Percentiles rank a stretch among this genome's conserved stretches.
Evolutionary conservation across 2,329 filamentous ascomycete genomes (phyloP).

Genomic region (Cordyceps sp.): DNA sequence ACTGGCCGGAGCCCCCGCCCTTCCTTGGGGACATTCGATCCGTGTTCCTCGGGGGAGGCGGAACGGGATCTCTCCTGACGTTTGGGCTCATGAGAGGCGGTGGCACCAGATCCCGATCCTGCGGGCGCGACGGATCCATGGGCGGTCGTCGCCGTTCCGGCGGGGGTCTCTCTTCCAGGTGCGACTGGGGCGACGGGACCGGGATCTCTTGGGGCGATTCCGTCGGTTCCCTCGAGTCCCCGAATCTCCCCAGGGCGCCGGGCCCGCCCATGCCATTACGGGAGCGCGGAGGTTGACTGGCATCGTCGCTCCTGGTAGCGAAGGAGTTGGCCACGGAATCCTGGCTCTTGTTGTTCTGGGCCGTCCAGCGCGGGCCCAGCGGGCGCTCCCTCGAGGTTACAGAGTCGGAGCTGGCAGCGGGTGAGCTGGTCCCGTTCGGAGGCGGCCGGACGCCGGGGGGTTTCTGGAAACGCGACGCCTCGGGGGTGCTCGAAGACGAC

Average conservation of each 20-base stretch:
- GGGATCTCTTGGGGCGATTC: slow-evolving; percentile 5
- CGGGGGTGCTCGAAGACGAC: slow-evolving; percentile 6
- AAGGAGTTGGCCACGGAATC: slow-evolving; percentile 36
- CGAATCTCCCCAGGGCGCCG: slow-evolving; percentile 20
- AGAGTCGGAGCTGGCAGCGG: slow-evolving; percentile 35
- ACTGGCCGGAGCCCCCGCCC: slow-evolving; percentile 17
- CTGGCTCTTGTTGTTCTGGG: slow-evolving; percentile 37
- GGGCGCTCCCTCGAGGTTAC: slow-evolving; percentile 19
- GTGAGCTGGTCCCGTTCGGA: slow-evolving; percentile 27
- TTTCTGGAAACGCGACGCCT: slow-evolving; percentile 12
- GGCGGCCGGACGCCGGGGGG: slow-evolving; percentile 15
- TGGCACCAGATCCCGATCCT: slow-evolving; percentile 38
- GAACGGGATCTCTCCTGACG: slow-evolving; percentile 25
- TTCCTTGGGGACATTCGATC: slow-evolving; percentile 30
- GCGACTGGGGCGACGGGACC: slow-evolving; percentile 5
- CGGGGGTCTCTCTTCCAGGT: slow-evolving; percentile 26
- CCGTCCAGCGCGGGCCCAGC: slow-evolving; percentile 27
- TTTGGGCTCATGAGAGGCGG: slow-evolving; percentile 38
- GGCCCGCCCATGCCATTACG: slow-evolving; percentile 30
- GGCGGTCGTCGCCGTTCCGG: slow-evolving; percentile 51
- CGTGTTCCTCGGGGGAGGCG: slow-evolving; percentile 33
- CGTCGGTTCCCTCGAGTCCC: slow-evolving; percentile 6
- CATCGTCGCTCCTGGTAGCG: slow-evolving; percentile 31
- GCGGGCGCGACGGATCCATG: slow-evolving; percentile 42
- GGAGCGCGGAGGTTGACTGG: slow-evolving; percentile 33